Evolutionary conservation across 2,329 filamentous ascomycete genomes (phyloP), one percentile per base, ranked within the genome.

Genomic region (Trichophyton mentagrophytes): DNA sequence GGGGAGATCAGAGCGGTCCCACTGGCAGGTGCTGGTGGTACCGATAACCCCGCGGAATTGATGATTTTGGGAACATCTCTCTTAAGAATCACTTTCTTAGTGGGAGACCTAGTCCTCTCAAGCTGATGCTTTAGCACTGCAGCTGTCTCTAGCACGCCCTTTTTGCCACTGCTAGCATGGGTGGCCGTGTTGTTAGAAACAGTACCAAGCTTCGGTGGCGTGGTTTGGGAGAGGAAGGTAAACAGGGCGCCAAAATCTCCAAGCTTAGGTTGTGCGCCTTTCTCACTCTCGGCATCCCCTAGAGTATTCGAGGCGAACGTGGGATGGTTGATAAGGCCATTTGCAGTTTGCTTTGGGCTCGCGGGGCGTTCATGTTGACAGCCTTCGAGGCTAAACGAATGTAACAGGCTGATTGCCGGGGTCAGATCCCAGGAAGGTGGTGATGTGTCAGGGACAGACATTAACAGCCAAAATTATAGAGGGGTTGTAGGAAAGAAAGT

Each of bases 171-270:
- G 30, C 25, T 25, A 17, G 38, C 25, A 33, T 33, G 6, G 11
- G 33, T 33, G 17, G 8, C 11, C 22, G n/a, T 9, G 27, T 38
- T 30, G n/a, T 40, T 8, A 8, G 38, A 22, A 9, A 7, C 33
- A 30, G n/a, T 7, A 17, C 42, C 57, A 60, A 25, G 25, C 17
- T 42, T 27, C 27, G 66, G 59, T 27, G 65, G 51, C n/a, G 63
- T 47, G 25, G 65, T 61, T 33, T 66, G 66, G 44, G 68, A 67
- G 38, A 78, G 66, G 60, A 73, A 69, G 49, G 73, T 69, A 74
- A 75, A 78, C 15, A 78, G 62, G 40, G 67, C 67, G 25, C 70
- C 69, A 61, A 79, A 79, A 59, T 79, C 75, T 38, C 77, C 77
- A 25, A 79, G 70, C 33, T 66, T 69, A 62, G 47, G 59, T n/a